Evolutionary conservation across 2,329 filamentous ascomycete genomes (phyloP).

Genomic region (Aquanectria penicillioides): DNA sequence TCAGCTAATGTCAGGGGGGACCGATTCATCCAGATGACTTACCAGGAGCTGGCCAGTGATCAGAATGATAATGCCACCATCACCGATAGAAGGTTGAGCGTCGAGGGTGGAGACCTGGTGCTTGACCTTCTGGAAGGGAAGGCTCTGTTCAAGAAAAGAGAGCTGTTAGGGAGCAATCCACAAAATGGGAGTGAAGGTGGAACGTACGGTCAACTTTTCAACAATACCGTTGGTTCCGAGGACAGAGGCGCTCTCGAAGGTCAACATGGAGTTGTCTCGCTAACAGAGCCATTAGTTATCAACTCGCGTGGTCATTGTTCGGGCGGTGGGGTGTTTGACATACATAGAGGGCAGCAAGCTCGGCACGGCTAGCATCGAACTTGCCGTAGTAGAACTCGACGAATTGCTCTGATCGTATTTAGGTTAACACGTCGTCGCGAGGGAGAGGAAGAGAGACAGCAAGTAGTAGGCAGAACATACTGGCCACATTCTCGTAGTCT

Average conservation of each 20-base stretch:
- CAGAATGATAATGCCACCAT: conserved; percentile 82
- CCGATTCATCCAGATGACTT: conserved; percentile 47
- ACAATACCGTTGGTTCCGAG: conserved; percentile 74
- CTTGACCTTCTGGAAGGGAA: conserved; percentile 84
- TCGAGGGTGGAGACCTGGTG: conserved; percentile 83
- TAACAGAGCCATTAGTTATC: conserved; percentile 50
- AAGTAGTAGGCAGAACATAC: conserved; percentile 49
- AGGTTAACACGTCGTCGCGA: neutral
- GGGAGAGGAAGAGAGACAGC: too few relatives aligned
- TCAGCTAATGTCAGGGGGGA: conserved; percentile 20
- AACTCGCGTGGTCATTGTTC: neutral
- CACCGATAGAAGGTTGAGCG: conserved; percentile 73
- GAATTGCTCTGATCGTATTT: conserved; percentile 75
- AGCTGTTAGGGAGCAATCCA: conserved; percentile 16
- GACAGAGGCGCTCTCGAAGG: conserved; percentile 80
- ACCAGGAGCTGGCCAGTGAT: conserved; percentile 89
- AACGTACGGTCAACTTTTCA: conserved; percentile 81
- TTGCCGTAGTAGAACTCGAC: conserved; percentile 90
- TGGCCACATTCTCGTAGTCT: conserved; percentile 59
- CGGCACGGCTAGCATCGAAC: conserved; percentile 78
- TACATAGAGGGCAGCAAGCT: conserved; percentile 83
- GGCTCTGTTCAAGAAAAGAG: conserved; percentile 63
- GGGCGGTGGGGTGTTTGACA: conserved; percentile 45
- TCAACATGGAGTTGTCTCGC: conserved; percentile 90
- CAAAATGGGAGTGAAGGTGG: neutral